phyloP scores from a whole-genome alignment of 2,329 filamentous ascomycete species.

The Dothiorella sarmentorum region DNA sequence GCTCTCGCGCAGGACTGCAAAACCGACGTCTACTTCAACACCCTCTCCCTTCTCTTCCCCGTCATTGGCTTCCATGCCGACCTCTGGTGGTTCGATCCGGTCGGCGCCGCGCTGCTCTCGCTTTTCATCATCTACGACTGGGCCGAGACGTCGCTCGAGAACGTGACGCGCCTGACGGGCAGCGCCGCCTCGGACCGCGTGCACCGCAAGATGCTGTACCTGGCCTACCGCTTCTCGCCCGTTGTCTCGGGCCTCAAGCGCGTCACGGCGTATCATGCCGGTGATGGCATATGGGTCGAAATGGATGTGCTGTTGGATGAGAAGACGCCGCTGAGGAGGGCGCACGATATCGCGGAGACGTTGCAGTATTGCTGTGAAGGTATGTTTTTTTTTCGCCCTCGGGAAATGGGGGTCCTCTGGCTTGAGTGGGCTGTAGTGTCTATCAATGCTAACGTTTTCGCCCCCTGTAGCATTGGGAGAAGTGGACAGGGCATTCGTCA shows the following conservation, averaged over 20 bases:
- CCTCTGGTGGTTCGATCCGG: slow-evolving; percentile 65
- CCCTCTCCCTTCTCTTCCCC: slow-evolving; percentile 60
- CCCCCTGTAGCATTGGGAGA: slow-evolving; percentile 38
- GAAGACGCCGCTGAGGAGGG: slow-evolving; percentile 49
- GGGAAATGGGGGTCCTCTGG: background rate
- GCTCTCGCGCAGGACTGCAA: slow-evolving; percentile 63
- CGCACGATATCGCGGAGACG: slow-evolving; percentile 61
- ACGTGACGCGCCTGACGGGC: slow-evolving; percentile 58
- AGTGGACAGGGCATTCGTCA: slow-evolving; percentile 53
- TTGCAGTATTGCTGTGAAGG: slow-evolving; percentile 61
- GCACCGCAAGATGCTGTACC: slow-evolving; percentile 56
- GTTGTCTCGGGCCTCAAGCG: slow-evolving; percentile 54
- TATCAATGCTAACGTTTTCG: background rate
- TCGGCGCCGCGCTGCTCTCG: slow-evolving; percentile 60
- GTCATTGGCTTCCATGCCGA: slow-evolving; percentile 57
- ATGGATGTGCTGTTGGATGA: slow-evolving; percentile 58
- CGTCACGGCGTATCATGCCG: slow-evolving; percentile 58
- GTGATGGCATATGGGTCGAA: slow-evolving; percentile 62
- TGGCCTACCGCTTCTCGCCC: slow-evolving; percentile 56
- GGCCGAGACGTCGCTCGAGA: slow-evolving; percentile 59
- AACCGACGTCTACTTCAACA: slow-evolving; percentile 63
- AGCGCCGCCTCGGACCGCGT: slow-evolving; percentile 52
- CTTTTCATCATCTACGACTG: slow-evolving; percentile 68
- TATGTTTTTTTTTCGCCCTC: slow-evolving; percentile 22
- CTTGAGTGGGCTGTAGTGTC: slow-evolving; percentile 33